A percentile compares a stretch with the other conserved stretches of the same genome.
Conservation (phyloP, 768 basidiomycete species). For the Termitomyces sp. region DNA sequence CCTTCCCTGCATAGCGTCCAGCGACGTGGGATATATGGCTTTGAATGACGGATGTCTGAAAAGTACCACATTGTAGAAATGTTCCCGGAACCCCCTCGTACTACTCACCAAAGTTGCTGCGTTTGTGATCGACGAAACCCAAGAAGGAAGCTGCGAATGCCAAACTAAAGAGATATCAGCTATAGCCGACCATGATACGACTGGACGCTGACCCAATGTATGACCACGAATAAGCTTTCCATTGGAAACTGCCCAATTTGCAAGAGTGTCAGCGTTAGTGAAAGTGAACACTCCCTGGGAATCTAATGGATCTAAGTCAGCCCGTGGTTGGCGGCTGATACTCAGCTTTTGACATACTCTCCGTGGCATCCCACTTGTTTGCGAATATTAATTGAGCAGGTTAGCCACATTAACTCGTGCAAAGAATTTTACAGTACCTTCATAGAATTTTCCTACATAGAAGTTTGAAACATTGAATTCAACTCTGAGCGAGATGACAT, state of each 20-base stretch:
- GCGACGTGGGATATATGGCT: constrained; percentile 41
- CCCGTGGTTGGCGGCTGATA: not conserved
- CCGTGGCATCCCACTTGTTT: constrained; percentile 3
- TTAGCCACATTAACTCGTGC: too few relatives aligned
- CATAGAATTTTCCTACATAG: not conserved
- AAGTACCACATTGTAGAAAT: not conserved
- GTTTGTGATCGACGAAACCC: not conserved
- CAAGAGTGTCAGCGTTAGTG: constrained; percentile 27
- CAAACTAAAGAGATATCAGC: not conserved
- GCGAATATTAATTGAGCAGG: not conserved
- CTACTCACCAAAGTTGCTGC: not conserved
- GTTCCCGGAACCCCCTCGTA: not conserved
- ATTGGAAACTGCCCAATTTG: constrained; percentile 34
- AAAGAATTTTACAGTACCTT: not conserved
- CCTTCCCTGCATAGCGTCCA: constrained; percentile 40
- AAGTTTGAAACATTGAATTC: not conserved
- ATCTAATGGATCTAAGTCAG: constrained; percentile 4
- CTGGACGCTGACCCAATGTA: constrained; percentile 24
- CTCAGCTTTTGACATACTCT: not conserved
- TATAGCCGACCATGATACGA: not conserved
- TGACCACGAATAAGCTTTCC: constrained; percentile 37
- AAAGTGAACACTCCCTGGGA: constrained; percentile 25
- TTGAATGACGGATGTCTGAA: constrained; percentile 35
- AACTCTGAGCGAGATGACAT: not conserved
- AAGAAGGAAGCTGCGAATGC: not conserved